These are phyloP conservation scores for Crucihimalaya himalaica DNA, from an alignment of 345 rosid species.

Conservation along the genomic window DNA sequence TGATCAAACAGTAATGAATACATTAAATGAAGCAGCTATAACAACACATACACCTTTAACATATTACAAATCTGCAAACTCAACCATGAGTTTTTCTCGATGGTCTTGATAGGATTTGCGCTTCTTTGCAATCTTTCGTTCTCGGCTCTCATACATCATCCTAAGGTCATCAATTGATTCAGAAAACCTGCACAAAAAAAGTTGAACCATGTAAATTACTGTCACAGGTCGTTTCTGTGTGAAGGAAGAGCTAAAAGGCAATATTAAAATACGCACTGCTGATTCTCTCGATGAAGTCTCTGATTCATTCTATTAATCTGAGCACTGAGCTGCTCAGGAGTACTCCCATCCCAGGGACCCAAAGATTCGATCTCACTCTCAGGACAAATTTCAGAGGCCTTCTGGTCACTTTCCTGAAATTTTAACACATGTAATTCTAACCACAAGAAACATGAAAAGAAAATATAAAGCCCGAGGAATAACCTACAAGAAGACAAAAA, in stretches of 20 bases:
- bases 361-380: constrained; percentile 82
- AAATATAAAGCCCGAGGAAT: neutral
- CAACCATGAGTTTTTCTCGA: constrained; percentile 70
- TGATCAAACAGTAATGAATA: constrained; percentile 38
- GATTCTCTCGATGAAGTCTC: constrained; percentile 77
- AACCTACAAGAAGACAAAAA: neutral
- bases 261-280: constrained; percentile 51
- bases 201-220: constrained; percentile 15
- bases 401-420: constrained; percentile 69
- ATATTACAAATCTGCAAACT: constrained; percentile 20
- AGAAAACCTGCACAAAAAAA: constrained; percentile 59
- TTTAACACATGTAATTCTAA: constrained; percentile 18
- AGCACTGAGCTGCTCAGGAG: constrained; percentile 86
- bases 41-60: constrained; percentile 1
- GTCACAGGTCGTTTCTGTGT: neutral
- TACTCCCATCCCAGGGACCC: constrained; percentile 75
- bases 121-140: constrained; percentile 63
- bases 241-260: constrained; percentile 13
- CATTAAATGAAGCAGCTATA: neutral
- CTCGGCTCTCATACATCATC: constrained; percentile 58
- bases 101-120: constrained; percentile 50
- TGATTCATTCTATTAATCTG: constrained; percentile 61
- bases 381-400: constrained; percentile 94
- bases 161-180: constrained; percentile 91
- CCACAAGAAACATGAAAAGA: neutral